Percentiles rank a stretch among this genome's conserved stretches.
Conservation (phyloP, 1,284 basidiomycete species). For the Ustilago lituana region DNA sequence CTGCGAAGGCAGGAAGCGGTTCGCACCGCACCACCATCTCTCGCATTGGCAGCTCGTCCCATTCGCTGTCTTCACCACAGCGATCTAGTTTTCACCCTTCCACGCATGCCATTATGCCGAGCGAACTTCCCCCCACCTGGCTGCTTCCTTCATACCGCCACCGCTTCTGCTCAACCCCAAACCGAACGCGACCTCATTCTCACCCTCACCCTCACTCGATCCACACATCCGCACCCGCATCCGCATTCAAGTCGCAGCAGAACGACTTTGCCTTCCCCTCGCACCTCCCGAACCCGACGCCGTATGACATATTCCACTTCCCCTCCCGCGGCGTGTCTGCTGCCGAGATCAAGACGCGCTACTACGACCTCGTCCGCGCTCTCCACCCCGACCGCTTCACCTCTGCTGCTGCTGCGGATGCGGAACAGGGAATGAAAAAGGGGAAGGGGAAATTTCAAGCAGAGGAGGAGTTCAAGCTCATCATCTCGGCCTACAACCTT, state of each 20-base stretch:
- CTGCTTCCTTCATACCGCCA: conserved; percentile 6
- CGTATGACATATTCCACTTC: conserved; percentile 65
- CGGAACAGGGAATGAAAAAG: too few relatives aligned
- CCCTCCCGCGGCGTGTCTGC: conserved; percentile 19
- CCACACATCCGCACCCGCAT: too few relatives aligned
- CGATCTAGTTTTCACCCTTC: too few relatives aligned
- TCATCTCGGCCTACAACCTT: conserved; percentile 54
- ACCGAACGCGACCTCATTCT: background rate
- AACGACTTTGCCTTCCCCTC: conserved; percentile 17
- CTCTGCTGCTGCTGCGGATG: background rate
- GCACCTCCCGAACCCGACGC: conserved; percentile 38
- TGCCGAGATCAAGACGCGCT: conserved; percentile 55
- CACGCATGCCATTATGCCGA: too few relatives aligned
- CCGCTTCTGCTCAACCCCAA: background rate
- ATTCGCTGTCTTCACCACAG: too few relatives aligned
- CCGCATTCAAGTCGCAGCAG: too few relatives aligned
- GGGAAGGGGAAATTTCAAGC: conserved; percentile 22
- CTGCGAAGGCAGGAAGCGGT: too few relatives aligned
- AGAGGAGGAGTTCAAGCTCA: conserved; percentile 49
- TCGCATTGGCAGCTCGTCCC: too few relatives aligned
- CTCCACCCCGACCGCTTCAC: conserved; percentile 57
- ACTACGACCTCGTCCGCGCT: conserved; percentile 61
- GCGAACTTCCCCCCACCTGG: too few relatives aligned
- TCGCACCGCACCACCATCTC: too few relatives aligned
- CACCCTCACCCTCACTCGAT: background rate